These are phyloP conservation scores for Clitopilus passeckerianus DNA, from an alignment of 768 basidiomycete species.

Conservation along the genomic window DNA sequence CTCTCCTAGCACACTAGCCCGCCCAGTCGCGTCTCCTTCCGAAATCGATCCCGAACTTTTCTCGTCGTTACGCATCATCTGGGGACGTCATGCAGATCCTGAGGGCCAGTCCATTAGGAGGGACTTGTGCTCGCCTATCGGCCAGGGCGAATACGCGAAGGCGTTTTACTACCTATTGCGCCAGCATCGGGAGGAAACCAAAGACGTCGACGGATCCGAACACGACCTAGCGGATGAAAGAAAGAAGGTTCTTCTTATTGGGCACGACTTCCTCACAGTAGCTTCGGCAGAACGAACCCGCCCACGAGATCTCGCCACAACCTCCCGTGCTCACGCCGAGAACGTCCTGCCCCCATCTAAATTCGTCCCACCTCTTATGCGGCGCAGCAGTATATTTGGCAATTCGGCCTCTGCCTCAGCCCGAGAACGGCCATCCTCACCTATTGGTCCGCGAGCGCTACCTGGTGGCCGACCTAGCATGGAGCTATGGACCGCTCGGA, in stretches of 20 bases:
- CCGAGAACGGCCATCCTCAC: slow-evolving; percentile 41
- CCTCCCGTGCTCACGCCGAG: slow-evolving; percentile 14
- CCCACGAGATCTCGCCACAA: slow-evolving; percentile 4
- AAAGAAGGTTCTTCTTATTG: neutral
- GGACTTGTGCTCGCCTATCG: slow-evolving; percentile 67
- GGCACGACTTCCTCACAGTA: neutral
- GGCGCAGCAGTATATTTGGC: slow-evolving; percentile 10
- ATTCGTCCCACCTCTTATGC: slow-evolving; percentile 14
- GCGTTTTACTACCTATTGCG: slow-evolving; percentile 85
- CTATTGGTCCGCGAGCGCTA: slow-evolving; percentile 45
- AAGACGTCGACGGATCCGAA: slow-evolving; percentile 22
- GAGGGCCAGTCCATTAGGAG: slow-evolving; percentile 47
- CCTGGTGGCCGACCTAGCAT: slow-evolving; percentile 14
- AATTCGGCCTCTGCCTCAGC: slow-evolving; percentile 14
- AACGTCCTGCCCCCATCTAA: slow-evolving; percentile 8
- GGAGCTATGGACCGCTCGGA: slow-evolving; percentile 18
- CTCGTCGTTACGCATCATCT: slow-evolving; percentile 75
- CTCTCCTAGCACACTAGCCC: slow-evolving; percentile 61
- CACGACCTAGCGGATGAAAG: neutral
- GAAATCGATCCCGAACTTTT: slow-evolving; percentile 77
- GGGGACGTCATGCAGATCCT: slow-evolving; percentile 67
- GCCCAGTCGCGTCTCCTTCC: slow-evolving; percentile 60
- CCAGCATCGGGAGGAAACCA: slow-evolving; percentile 62
- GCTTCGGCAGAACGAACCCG: neutral
- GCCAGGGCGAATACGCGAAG: slow-evolving; percentile 72